Conservation (phyloP, 192 early-diverging fungal genomes). For the Podila clonocystis region DNA sequence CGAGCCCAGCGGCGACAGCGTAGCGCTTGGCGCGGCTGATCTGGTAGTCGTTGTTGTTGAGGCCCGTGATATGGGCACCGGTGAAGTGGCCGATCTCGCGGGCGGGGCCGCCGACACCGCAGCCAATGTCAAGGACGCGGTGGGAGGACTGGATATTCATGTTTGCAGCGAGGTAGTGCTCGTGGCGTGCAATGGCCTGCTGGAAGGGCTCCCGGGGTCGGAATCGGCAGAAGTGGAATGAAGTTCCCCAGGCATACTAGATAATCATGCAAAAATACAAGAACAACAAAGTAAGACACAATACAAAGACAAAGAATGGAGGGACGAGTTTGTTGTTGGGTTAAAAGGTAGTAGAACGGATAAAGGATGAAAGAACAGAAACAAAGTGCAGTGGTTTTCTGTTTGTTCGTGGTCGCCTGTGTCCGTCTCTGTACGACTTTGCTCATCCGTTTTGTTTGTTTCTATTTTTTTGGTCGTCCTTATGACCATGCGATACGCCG, state of each 20-base stretch:
- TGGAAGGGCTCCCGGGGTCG: slow-evolving; percentile 79
- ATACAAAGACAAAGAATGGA: too few species aligned
- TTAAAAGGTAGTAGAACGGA: too few species aligned
- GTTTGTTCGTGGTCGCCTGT: too few species aligned
- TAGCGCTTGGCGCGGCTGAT: slow-evolving; percentile 81
- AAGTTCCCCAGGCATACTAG: slow-evolving; percentile 84
- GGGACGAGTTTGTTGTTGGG: too few species aligned
- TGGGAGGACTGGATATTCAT: slow-evolving; percentile 74
- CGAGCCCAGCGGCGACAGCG: slow-evolving; percentile 73
- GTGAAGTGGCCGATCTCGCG: slow-evolving; percentile 91
- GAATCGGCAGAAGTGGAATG: slow-evolving; percentile 94
- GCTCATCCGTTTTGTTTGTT: too few species aligned
- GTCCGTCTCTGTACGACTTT: too few species aligned
- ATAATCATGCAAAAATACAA: slow-evolving; percentile 1
- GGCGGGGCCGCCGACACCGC: slow-evolving; percentile 96
- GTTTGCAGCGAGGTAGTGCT: slow-evolving; percentile 85
- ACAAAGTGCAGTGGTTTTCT: too few species aligned
- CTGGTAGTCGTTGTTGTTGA: slow-evolving; percentile 97
- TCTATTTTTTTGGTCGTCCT: too few species aligned
- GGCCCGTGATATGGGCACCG: slow-evolving; percentile 90
- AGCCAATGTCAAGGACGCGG: slow-evolving; percentile 92
- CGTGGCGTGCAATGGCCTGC: slow-evolving; percentile 89
- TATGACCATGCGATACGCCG: too few species aligned
- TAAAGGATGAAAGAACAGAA: too few species aligned
- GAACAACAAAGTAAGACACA: too few species aligned